phyloP scores from a whole-genome alignment of 768 basidiomycete genomes.

The Suillus discolor region DNA sequence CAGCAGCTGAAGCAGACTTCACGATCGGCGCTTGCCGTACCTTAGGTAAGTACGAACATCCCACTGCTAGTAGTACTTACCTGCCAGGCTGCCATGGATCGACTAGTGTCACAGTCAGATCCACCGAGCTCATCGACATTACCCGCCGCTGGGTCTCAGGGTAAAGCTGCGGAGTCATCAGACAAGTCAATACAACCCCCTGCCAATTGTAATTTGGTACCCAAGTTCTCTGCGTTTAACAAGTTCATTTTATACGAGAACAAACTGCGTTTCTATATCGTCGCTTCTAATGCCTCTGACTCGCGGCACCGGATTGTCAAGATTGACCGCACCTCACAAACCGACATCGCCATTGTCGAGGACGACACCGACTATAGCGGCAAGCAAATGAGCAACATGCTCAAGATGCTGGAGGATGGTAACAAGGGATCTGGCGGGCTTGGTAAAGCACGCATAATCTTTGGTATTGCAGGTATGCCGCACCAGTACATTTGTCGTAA shows the following conservation, averaged over 20 bases:
- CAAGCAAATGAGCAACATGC: conserved; percentile 85
- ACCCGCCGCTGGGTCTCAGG: neutral
- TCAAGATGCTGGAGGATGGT: conserved; percentile 95
- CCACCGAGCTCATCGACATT: neutral
- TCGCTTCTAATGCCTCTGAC: conserved; percentile 88
- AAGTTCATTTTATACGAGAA: conserved; percentile 96
- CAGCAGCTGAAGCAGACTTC: neutral
- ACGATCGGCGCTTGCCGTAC: neutral
- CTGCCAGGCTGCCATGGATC: neutral
- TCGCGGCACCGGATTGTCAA: conserved; percentile 91
- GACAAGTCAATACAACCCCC: conserved; percentile 3
- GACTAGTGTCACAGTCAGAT: neutral
- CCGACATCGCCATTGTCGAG: conserved; percentile 77
- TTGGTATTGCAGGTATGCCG: conserved; percentile 74
- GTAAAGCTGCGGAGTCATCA: neutral
- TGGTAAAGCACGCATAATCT: conserved; percentile 76
- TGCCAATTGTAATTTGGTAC: neutral
- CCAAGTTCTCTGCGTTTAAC: conserved; percentile 44
- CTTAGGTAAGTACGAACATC: neutral
- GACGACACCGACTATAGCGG: conserved; percentile 89
- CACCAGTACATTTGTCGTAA: neutral
- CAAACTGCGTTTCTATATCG: conserved; percentile 84
- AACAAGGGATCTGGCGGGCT: conserved; percentile 88
- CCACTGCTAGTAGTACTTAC: neutral
- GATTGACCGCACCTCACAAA: conserved; percentile 84